A percentile compares a stretch with the other conserved stretches of the same genome.
Evolutionary conservation across 441 rosid species (phyloP).

Genomic region (Erysimum cheiri): DNA sequence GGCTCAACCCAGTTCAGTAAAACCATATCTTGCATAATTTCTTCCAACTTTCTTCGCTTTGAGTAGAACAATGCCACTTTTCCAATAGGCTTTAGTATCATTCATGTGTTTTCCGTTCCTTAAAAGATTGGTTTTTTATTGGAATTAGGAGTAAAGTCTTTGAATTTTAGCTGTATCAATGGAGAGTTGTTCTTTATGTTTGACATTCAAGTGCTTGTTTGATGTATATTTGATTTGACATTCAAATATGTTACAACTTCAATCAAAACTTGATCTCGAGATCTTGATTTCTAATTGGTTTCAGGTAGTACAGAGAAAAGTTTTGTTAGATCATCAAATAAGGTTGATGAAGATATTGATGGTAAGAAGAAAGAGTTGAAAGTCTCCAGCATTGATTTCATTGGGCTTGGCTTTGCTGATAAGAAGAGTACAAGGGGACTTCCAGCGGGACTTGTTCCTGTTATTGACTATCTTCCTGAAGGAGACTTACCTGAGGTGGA

Average conservation of each 20-base stretch:
- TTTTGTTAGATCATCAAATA: slow-evolving; percentile 35
- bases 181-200: not conserved
- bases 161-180: not conserved
- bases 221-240: not conserved
- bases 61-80: slow-evolving; percentile 4
- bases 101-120: not conserved
- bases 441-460: slow-evolving; percentile 77
- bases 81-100: not conserved
- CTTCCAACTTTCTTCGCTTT: slow-evolving; percentile 18
- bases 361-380: slow-evolving; percentile 51
- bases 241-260: not conserved
- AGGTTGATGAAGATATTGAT: slow-evolving; percentile 40
- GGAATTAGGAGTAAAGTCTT: not conserved
- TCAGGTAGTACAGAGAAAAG: slow-evolving; percentile 50
- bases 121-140: not conserved
- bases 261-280: slow-evolving; percentile 31
- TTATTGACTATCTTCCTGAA: slow-evolving; percentile 58
- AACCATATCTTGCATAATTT: not conserved
- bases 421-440: slow-evolving; percentile 72
- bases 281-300: slow-evolving; percentile 32
- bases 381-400: slow-evolving; percentile 72
- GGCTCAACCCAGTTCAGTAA: slow-evolving; percentile 41
- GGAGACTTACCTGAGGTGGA: slow-evolving; percentile 78
- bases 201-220: not conserved
- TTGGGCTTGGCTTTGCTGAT: slow-evolving; percentile 80